Evolutionary conservation across 1,284 basidiomycete genomes (phyloP).

Genomic region (Leccinum griseonigrum): DNA sequence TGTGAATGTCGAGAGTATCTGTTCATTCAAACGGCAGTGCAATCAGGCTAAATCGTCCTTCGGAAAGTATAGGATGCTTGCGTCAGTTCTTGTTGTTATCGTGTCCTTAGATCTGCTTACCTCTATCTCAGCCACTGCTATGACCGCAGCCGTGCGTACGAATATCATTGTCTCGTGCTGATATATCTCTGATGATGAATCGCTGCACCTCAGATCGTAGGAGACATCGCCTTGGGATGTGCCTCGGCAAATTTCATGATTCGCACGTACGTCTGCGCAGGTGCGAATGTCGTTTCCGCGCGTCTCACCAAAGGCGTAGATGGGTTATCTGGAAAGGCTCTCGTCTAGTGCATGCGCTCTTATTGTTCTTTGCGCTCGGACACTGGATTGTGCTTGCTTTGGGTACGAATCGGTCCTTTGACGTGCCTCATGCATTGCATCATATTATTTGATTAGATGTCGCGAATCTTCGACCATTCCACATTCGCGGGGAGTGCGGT

Average conservation of each 20-base stretch:
- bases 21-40: slow-evolving; percentile 4
- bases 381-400: slow-evolving; percentile 22
- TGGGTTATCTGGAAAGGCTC: slow-evolving; percentile 27
- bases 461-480: not conserved
- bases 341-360: slow-evolving; percentile 10
- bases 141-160: slow-evolving; percentile 12
- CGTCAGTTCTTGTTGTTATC: slow-evolving; percentile 9
- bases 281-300: not conserved
- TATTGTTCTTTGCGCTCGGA: slow-evolving; percentile 12
- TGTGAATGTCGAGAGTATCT: not conserved
- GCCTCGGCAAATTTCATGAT: slow-evolving; percentile 20
- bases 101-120: slow-evolving; percentile 5
- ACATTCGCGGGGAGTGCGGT: not conserved
- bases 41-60: not conserved
- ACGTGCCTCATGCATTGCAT: not conserved
- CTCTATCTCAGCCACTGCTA: slow-evolving; percentile 2
- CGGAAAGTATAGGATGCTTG: slow-evolving; percentile 3
- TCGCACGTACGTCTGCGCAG: slow-evolving; percentile 18
- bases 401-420: slow-evolving; percentile 10
- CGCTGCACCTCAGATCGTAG: slow-evolving; percentile 5
- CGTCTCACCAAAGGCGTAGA: slow-evolving; percentile 12
- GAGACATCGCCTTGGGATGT: slow-evolving; percentile 12
- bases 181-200: not conserved
- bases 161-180: not conserved
- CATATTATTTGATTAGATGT: slow-evolving; percentile 7